Base-by-base conservation (phyloP, 1,284 basidiomycete species). In the Puccinia brachypodii region DNA sequence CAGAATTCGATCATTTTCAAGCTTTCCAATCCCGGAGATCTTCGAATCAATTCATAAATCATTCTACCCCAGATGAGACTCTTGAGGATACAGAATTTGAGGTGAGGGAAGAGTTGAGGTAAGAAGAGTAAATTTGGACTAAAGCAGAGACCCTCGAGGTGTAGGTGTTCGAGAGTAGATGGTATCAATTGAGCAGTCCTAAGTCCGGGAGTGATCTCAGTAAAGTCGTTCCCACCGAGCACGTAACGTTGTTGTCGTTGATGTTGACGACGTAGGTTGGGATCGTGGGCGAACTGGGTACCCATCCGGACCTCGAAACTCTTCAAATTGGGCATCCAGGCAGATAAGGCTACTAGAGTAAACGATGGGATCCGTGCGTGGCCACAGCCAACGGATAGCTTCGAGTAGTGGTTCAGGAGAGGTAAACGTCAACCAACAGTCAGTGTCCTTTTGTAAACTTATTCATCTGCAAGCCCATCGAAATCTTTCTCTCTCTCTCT, bases 241-340 rank as follows among this genome's bases (percentile, higher is more conserved):
- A 73, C 56, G 36, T 42, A 62, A 6, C 66, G 69, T 14, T 56
- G 68, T 36, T 72, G 56, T 7, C 74, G 53, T 56, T 58, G 62
- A 28, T 80, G 66, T 16, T 60, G 77, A 28, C 36, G 68, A 2
- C 50, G 64, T 16, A 58, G 14, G 53, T 69, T 72, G 50, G 38
- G 68, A 4, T 53, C 77, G 40, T 64, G 44, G 40, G 31, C 19
- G 3, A 53, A 13, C 56, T 42, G 14, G 19, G 68, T 47, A 14
- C 64, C 69, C 33, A 78, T 68, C 31, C 58, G 44, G 28, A 80
- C 53, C 44, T 80, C 77, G 33, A 72, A 71, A 40, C 19, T 80
- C 53, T 72, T 47, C 28, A 80, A 53, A 22, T 42, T 25, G 14
- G 77, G 77, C 77, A 80, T 80, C 77, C 77, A 80, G 13, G 42